Percentiles rank a stretch among this genome's conserved stretches.
Evolutionary conservation across 352 stramenopile species (phyloP).

Genomic region (Phytophthora megakarya): DNA sequence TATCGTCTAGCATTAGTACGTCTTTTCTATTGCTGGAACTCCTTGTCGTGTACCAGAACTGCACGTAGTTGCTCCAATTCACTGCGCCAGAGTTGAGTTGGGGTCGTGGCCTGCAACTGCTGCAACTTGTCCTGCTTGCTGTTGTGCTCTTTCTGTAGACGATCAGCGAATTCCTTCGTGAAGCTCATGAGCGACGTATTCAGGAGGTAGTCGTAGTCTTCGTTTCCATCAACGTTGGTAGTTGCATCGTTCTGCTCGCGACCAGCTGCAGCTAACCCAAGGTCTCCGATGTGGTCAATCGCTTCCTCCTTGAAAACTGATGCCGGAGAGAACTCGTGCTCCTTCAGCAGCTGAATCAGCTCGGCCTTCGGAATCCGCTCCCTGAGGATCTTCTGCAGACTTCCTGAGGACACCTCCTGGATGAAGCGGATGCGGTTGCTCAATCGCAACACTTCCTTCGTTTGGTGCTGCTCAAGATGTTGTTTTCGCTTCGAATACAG

Average conservation of each 20-base stretch:
- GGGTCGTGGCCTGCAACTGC: slow-evolving; percentile 82
- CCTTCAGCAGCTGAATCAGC: slow-evolving; percentile 56
- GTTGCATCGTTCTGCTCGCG: slow-evolving; percentile 18
- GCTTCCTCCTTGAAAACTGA: slow-evolving; percentile 54
- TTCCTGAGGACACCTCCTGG: slow-evolving; percentile 93
- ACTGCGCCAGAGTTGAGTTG: slow-evolving; percentile 87
- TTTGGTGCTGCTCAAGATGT: slow-evolving; percentile 81
- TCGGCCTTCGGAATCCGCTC: slow-evolving; percentile 69
- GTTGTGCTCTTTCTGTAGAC: slow-evolving; percentile 91
- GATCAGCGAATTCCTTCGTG: slow-evolving; percentile 94
- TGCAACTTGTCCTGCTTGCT: slow-evolving; percentile 90
- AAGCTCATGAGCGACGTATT: slow-evolving; percentile 98
- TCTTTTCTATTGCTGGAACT: slow-evolving; percentile 48
- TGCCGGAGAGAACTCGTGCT: slow-evolving; percentile 52
- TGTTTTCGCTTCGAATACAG: slow-evolving; percentile 88
- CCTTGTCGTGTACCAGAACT: slow-evolving; percentile 67
- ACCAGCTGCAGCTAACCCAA: slow-evolving; percentile 31
- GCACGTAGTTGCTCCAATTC: slow-evolving; percentile 67
- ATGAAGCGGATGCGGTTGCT: slow-evolving; percentile 98
- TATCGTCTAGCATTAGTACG: not conserved
- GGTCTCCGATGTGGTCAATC: slow-evolving; percentile 34
- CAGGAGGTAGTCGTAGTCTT: slow-evolving; percentile 97
- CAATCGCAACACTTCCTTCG: slow-evolving; percentile 88
- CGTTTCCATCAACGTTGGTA: slow-evolving; percentile 36
- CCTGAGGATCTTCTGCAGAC: slow-evolving; percentile 91